Evolutionary conservation across 768 basidiomycete species (phyloP).

Genomic region (Pilatotrama ljubarskyi): DNA sequence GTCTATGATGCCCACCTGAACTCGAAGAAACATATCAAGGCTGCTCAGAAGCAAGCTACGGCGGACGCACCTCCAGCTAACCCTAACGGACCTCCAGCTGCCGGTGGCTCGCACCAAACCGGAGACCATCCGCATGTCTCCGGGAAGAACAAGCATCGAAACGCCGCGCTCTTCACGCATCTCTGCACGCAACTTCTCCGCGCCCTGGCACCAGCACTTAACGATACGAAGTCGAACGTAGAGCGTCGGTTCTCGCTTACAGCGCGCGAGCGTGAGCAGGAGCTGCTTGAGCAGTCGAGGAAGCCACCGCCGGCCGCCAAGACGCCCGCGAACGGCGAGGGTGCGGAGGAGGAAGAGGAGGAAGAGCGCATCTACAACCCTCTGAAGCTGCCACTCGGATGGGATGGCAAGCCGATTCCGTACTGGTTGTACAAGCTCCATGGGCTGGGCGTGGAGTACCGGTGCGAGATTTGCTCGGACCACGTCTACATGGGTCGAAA

Average conservation of each 20-base stretch:
- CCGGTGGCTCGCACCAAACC: slow-evolving; percentile 45
- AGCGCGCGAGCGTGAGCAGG: slow-evolving; percentile 95
- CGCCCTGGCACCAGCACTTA: slow-evolving; percentile 62
- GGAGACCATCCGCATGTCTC: slow-evolving; percentile 31
- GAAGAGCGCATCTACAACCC: slow-evolving; percentile 98
- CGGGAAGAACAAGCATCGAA: slow-evolving; percentile 53
- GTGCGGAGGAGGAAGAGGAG: slow-evolving; percentile 82
- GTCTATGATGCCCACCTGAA: slow-evolving; percentile 96
- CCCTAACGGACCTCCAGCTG: slow-evolving; percentile 60
- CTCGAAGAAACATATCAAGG: slow-evolving; percentile 95
- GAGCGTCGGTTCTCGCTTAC: slow-evolving; percentile 96
- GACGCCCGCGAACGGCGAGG: slow-evolving; percentile 45
- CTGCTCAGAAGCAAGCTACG: slow-evolving; percentile 68
- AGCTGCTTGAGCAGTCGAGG: slow-evolving; percentile 70
- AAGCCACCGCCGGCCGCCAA: slow-evolving; percentile 51
- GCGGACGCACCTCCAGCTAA: slow-evolving; percentile 48
- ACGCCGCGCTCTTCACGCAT: slow-evolving; percentile 70
- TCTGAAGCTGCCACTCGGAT: slow-evolving; percentile 91
- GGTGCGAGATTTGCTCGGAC: slow-evolving; percentile 97
- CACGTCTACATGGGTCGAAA: slow-evolving; percentile 97
- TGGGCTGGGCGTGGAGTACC: slow-evolving; percentile 96
- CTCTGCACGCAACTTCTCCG: slow-evolving; percentile 68
- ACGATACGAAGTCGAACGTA: slow-evolving; percentile 94
- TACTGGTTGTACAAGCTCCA: slow-evolving; percentile 99
- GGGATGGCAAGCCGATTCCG: slow-evolving; percentile 99